Evolutionary conservation across 768 basidiomycete genomes (phyloP).

Genomic region (Macrolepiota fuliginosa): DNA sequence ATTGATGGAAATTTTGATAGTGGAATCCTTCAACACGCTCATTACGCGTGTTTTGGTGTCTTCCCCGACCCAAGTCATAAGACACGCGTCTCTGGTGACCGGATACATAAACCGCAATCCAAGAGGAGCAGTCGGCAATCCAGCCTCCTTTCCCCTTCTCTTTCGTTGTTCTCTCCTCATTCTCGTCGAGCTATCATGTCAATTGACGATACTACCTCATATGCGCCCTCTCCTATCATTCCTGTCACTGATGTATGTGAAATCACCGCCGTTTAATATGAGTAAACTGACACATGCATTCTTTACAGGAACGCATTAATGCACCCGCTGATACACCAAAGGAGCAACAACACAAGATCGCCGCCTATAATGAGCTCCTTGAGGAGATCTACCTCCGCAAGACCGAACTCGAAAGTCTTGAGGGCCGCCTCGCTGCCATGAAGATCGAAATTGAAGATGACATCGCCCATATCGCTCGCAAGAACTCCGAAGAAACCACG

Average conservation of each 20-base stretch:
- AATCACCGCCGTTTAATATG: neutral
- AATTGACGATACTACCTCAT: slow-evolving; percentile 8
- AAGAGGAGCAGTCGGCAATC: neutral
- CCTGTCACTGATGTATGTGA: slow-evolving; percentile 32
- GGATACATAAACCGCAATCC: neutral
- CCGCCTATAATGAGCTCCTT: slow-evolving; percentile 31
- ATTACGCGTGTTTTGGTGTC: neutral
- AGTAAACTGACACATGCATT: neutral
- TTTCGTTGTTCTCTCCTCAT: neutral
- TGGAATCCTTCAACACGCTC: neutral
- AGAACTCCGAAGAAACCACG: neutral
- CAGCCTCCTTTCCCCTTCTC: neutral
- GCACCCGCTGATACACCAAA: slow-evolving; percentile 20
- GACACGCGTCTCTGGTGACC: neutral
- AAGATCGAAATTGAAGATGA: slow-evolving; percentile 31
- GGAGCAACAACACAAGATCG: slow-evolving; percentile 29
- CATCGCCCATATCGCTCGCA: slow-evolving; percentile 9
- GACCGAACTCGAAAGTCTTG: slow-evolving; percentile 29
- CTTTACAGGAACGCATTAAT: slow-evolving; percentile 29
- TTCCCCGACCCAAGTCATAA: neutral
- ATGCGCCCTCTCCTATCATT: slow-evolving; percentile 24
- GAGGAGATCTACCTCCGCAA: slow-evolving; percentile 33
- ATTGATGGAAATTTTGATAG: neutral
- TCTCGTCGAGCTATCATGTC: neutral
- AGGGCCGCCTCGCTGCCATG: slow-evolving; percentile 29